Conservation (phyloP, 768 basidiomycete species). For the Psilocybe cyanescens region DNA sequence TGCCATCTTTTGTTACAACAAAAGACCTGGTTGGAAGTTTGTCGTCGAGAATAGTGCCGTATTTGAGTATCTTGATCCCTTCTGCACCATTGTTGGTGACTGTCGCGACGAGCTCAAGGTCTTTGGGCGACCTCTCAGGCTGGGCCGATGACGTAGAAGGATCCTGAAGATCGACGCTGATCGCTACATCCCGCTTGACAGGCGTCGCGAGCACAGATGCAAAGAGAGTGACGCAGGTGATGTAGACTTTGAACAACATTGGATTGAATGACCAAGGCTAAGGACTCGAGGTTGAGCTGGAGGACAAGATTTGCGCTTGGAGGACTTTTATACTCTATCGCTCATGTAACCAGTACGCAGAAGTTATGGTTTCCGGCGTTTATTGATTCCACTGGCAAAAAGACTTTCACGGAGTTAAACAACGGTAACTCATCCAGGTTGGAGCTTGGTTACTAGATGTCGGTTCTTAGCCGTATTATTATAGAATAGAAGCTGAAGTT, state of each 20-base stretch:
- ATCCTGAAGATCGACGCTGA: slow-evolving; percentile 34
- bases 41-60: slow-evolving; percentile 48
- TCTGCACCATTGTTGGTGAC: slow-evolving; percentile 45
- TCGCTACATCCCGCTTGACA: slow-evolving; percentile 31
- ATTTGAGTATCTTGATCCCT: slow-evolving; percentile 46
- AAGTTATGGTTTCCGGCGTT: background rate
- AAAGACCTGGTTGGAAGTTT: slow-evolving; percentile 48
- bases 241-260: slow-evolving; percentile 33
- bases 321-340: background rate
- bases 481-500: background rate
- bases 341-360: background rate
- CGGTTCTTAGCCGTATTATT: background rate
- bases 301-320: background rate
- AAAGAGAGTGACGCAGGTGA: slow-evolving; percentile 27
- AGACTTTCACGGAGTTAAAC: background rate
- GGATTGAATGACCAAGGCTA: background rate
- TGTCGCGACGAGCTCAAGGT: slow-evolving; percentile 43
- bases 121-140: slow-evolving; percentile 37
- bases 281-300: background rate
- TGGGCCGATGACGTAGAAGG: slow-evolving; percentile 16
- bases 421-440: background rate
- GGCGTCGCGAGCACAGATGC: slow-evolving; percentile 33
- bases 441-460: background rate
- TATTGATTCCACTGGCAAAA: background rate
- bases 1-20: slow-evolving; percentile 42